Percentiles rank a stretch among this genome's conserved stretches.
Conservation (phyloP, 73 alveolate genomes). For the Tetrahymena thermophila region DNA sequence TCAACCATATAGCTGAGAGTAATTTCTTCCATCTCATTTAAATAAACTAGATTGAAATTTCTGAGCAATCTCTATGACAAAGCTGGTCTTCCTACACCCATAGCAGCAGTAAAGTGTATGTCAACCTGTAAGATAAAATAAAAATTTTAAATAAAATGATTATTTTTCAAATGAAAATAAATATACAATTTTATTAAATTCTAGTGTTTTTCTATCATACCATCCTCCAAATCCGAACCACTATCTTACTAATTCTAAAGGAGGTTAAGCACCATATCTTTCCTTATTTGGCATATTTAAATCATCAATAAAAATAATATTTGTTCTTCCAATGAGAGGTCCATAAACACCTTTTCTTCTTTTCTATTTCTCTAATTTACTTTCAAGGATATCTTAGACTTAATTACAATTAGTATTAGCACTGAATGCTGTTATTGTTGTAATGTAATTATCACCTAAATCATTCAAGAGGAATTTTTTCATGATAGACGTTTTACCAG, state of each 20-base stretch:
- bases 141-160: background rate
- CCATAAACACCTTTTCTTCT: slow-evolving; percentile 96
- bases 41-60: slow-evolving; percentile 73
- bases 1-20: slow-evolving; percentile 72
- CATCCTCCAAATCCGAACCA: slow-evolving; percentile 90
- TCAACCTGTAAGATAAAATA: background rate
- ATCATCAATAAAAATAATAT: slow-evolving; percentile 94
- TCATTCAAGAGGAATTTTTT: slow-evolving; percentile 83
- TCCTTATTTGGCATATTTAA: slow-evolving; percentile 95
- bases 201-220: slow-evolving; percentile 88
- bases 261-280: slow-evolving; percentile 97
- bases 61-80: slow-evolving; percentile 79
- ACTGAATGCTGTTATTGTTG: slow-evolving; percentile 67
- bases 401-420: slow-evolving; percentile 69
- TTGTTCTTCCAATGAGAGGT: slow-evolving; percentile 85
- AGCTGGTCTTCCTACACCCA: slow-evolving; percentile 60
- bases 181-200: slow-evolving; percentile 43
- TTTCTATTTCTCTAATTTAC: slow-evolving; percentile 63
- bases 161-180: slow-evolving; percentile 1
- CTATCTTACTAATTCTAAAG: slow-evolving; percentile 90
- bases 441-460: slow-evolving; percentile 60
- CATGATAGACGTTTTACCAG: slow-evolving; percentile 89
- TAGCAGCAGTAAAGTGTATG: slow-evolving; percentile 57
- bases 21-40: slow-evolving; percentile 69
- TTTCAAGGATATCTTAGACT: slow-evolving; percentile 67